These are phyloP conservation scores for Boletus mariae DNA, from an alignment of 1,284 basidiomycete genomes.

Conservation along the genomic window DNA sequence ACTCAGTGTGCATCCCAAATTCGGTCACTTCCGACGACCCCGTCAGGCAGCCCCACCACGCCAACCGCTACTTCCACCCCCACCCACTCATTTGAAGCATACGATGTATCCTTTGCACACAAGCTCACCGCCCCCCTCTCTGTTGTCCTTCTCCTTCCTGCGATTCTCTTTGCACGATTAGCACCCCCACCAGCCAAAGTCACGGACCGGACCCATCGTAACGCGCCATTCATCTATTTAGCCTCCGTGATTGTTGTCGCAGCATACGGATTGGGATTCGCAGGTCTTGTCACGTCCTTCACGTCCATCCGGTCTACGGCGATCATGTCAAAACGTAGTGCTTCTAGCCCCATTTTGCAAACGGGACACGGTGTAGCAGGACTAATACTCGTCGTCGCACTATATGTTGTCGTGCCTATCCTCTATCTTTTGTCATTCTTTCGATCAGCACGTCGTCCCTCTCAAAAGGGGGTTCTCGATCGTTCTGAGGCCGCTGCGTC, in stretches of 20 bases:
- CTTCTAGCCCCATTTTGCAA: slow-evolving; percentile 39
- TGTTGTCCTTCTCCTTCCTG: slow-evolving; percentile 52
- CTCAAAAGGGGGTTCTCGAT: slow-evolving; percentile 19
- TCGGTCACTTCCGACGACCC: slow-evolving; percentile 20
- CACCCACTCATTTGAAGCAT: slow-evolving; percentile 27
- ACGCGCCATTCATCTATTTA: slow-evolving; percentile 34
- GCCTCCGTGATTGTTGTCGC: slow-evolving; percentile 41
- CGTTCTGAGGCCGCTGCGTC: slow-evolving; percentile 25
- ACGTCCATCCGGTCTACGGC: slow-evolving; percentile 42
- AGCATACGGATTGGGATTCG: slow-evolving; percentile 61
- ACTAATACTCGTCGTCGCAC: slow-evolving; percentile 54
- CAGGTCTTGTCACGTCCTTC: slow-evolving; percentile 59
- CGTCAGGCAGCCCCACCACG: slow-evolving; percentile 24
- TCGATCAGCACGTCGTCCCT: slow-evolving; percentile 14
- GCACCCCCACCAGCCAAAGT: slow-evolving; percentile 42
- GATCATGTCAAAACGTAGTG: slow-evolving; percentile 33
- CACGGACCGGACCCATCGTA: slow-evolving; percentile 20
- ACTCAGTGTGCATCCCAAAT: slow-evolving; percentile 52
- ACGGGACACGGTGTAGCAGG: slow-evolving; percentile 63
- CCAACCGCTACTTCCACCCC: slow-evolving; percentile 27
- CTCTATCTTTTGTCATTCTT: slow-evolving; percentile 37
- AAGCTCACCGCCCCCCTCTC: slow-evolving; percentile 66
- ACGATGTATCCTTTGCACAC: slow-evolving; percentile 57
- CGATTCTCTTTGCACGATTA: slow-evolving; percentile 52
- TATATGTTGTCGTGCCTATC: slow-evolving; percentile 55